phyloP scores from a whole-genome alignment of 805 yeast species.

The Monosporozyma unispora region DNA sequence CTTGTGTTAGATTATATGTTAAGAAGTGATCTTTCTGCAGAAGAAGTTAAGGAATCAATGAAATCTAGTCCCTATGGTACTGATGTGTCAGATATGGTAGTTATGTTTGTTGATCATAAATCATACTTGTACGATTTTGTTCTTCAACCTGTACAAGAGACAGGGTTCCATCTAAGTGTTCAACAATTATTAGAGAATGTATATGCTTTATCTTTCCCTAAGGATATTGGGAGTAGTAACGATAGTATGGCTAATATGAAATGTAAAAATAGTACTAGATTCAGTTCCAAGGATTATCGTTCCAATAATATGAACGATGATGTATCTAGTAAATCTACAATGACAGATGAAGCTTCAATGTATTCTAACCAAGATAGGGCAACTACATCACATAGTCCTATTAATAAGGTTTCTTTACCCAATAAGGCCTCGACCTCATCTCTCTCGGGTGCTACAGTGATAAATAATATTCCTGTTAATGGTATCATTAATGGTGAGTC shows the following conservation, averaged over 20 bases:
- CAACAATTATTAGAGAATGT: constrained; percentile 12
- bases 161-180: constrained; percentile 18
- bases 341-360: not conserved
- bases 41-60: constrained; percentile 48
- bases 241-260: not conserved
- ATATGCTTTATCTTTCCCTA: not conserved
- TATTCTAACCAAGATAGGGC: not conserved
- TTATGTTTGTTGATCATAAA: constrained; percentile 36
- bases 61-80: constrained; percentile 39
- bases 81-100: constrained; percentile 13
- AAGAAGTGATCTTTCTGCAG: constrained; percentile 32
- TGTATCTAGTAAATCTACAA: not conserved
- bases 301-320: not conserved
- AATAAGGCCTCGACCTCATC: not conserved
- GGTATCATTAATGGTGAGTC: not conserved
- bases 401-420: not conserved
- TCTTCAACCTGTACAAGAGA: constrained; percentile 14
- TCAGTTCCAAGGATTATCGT: not conserved
- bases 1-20: not conserved
- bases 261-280: not conserved
- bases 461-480: not conserved
- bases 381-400: not conserved
- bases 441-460: not conserved
- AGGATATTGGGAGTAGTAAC: not conserved
- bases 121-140: constrained; percentile 16